Conservation (phyloP, 495 filamentous ascomycete species). For the Daldinia decipiens region DNA sequence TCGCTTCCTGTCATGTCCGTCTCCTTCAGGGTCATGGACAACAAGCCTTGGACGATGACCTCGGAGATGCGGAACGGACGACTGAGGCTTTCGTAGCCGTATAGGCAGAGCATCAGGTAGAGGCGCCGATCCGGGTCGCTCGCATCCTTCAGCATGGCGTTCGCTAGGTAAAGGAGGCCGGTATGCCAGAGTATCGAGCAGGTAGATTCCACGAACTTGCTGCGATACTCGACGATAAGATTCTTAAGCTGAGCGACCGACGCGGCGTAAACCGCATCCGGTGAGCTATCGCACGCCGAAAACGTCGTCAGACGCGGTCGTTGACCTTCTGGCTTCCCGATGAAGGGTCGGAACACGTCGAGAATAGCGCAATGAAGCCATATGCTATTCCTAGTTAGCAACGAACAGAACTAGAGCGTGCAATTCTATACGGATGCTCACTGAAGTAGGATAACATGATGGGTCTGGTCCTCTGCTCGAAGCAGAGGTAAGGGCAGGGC, state of each 20-base stretch:
- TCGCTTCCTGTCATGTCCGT: constrained; percentile 30
- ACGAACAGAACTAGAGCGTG: neutral
- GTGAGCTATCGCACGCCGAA: constrained; percentile 26
- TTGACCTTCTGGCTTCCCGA: neutral
- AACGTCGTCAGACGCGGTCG: constrained; percentile 34
- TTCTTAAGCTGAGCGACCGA: constrained; percentile 46
- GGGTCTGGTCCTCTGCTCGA: constrained; percentile 20
- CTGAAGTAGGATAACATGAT: constrained; percentile 41
- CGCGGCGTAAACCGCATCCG: constrained; percentile 36
- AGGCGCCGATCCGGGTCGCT: constrained; percentile 39
- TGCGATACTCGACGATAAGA: constrained; percentile 43
- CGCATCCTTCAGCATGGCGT: constrained; percentile 36
- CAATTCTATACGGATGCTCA: constrained; percentile 5
- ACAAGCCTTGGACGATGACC: constrained; percentile 34
- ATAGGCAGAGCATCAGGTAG: constrained; percentile 45
- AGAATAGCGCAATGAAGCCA: constrained; percentile 45
- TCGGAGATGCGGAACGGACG: constrained; percentile 39
- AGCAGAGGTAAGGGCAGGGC: constrained; percentile 25
- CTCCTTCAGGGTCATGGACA: constrained; percentile 43
- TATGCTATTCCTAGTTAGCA: constrained; percentile 36
- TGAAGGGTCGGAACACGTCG: constrained; percentile 43
- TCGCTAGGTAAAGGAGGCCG: constrained; percentile 44
- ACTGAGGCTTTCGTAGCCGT: constrained; percentile 43
- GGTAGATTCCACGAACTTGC: constrained; percentile 26
- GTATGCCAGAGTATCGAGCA: constrained; percentile 48